These are phyloP conservation scores for Neonectria ditissima DNA, from an alignment of 2,329 filamentous ascomycete genomes.

Conservation along the genomic window DNA sequence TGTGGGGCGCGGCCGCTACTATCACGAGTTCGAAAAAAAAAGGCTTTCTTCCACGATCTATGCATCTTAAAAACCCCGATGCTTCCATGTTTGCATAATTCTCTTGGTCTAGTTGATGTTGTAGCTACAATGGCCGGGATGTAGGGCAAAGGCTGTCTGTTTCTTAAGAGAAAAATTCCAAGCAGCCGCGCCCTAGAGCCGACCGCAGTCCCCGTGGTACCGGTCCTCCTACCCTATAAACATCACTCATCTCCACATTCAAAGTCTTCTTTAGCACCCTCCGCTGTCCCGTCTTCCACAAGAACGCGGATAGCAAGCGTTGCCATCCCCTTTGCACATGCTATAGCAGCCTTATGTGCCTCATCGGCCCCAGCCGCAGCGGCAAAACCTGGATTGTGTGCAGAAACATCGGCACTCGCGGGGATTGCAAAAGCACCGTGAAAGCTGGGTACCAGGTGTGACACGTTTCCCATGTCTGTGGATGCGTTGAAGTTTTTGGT, in stretches of 20 bases:
- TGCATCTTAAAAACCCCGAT: too few species aligned
- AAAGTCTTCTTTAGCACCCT: constrained; percentile 35
- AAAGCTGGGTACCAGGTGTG: constrained; percentile 59
- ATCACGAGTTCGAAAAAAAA: too few species aligned
- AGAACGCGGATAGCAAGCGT: constrained; percentile 50
- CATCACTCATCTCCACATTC: constrained; percentile 19
- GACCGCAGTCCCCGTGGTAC: too few species aligned
- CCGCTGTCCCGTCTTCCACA: constrained; percentile 35
- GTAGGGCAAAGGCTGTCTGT: too few species aligned
- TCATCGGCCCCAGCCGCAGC: constrained; percentile 56
- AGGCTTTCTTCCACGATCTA: too few species aligned
- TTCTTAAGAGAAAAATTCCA: too few species aligned
- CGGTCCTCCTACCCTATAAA: too few species aligned
- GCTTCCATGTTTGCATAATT: too few species aligned
- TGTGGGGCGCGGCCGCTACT: too few species aligned
- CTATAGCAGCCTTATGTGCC: constrained; percentile 54
- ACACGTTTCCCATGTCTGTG: constrained; percentile 66
- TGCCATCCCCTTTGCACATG: constrained; percentile 60
- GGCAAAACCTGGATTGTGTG: constrained; percentile 57
- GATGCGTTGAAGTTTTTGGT: constrained; percentile 49
- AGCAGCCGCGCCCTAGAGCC: too few species aligned
- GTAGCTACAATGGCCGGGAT: too few species aligned
- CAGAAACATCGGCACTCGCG: constrained; percentile 49
- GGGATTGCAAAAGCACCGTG: constrained; percentile 62
- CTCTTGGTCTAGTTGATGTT: too few species aligned